phyloP scores from a whole-genome alignment of 2,329 filamentous ascomycete species.

The Aspergillus chevalieri region DNA sequence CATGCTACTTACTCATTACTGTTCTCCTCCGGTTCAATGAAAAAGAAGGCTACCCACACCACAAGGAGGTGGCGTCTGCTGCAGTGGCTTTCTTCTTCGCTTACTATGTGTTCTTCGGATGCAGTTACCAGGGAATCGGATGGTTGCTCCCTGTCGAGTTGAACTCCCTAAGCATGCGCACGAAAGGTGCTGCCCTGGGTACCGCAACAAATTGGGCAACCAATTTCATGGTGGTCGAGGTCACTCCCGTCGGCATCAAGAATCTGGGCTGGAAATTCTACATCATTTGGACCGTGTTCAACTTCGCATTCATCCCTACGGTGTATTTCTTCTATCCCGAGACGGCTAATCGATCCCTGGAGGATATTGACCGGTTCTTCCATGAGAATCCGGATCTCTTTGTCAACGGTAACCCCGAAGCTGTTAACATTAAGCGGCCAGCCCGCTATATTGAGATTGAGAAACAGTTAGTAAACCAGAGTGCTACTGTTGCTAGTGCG shows the following conservation, averaged over 20 bases:
- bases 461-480: conserved; percentile 1
- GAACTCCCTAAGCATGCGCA: conserved; percentile 30
- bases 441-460: conserved; percentile 9
- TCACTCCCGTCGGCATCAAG: conserved; percentile 27
- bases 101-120: conserved; percentile 36
- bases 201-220: conserved; percentile 26
- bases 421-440: conserved; percentile 2
- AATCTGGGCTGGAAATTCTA: conserved; percentile 27
- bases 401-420: conserved; percentile 7
- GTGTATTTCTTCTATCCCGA: conserved; percentile 29
- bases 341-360: conserved; percentile 23
- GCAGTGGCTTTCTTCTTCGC: conserved; percentile 43
- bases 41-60: conserved; percentile 20
- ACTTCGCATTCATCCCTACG: conserved; percentile 20
- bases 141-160: conserved; percentile 34
- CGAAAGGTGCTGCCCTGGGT: conserved; percentile 26
- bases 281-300: conserved; percentile 23
- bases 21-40: conserved; percentile 31
- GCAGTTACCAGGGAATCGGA: conserved; percentile 34
- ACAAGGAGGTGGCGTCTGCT: conserved; percentile 41
- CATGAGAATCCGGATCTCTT: conserved; percentile 11
- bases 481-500: not conserved
- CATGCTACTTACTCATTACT: conserved; percentile 47
- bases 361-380: conserved; percentile 29
- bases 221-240: conserved; percentile 30